These are phyloP conservation scores for Lactarius pseudohatsudake DNA, from an alignment of 768 basidiomycete genomes.

Conservation along the genomic window DNA sequence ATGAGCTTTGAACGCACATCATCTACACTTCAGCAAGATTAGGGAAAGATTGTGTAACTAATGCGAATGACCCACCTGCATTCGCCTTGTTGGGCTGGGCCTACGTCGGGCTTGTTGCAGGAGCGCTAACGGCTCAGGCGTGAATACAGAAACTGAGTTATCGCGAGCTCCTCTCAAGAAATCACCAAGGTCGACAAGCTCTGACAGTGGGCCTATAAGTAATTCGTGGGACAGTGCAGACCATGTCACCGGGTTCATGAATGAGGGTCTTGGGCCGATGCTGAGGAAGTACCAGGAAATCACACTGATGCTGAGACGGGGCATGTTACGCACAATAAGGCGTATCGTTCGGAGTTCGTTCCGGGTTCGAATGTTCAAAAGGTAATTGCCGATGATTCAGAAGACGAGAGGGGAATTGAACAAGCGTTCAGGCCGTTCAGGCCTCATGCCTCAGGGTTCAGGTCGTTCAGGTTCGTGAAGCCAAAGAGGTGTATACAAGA, in stretches of 20 bases:
- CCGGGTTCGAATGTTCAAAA: too few species aligned
- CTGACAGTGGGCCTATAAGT: constrained; percentile 33
- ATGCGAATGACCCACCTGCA: constrained; percentile 36
- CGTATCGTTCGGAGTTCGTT: too few species aligned
- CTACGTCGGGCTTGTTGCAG: constrained; percentile 10
- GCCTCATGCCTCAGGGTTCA: too few species aligned
- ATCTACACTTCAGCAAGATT: constrained; percentile 43
- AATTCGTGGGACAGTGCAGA: constrained; percentile 28
- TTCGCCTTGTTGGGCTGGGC: constrained; percentile 29
- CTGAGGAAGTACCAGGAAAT: background rate
- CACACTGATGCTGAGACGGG: background rate
- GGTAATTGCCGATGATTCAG: too few species aligned
- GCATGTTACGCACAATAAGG: too few species aligned
- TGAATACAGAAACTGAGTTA: background rate
- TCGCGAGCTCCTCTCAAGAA: constrained; percentile 32
- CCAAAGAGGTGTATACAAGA: too few species aligned
- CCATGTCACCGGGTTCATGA: constrained; percentile 9
- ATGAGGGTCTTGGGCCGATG: background rate
- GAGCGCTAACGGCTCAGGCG: background rate
- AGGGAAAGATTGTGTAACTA: constrained; percentile 7
- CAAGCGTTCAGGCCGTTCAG: too few species aligned
- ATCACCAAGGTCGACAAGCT: constrained; percentile 33
- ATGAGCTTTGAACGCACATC: constrained; percentile 49
- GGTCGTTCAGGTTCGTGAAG: too few species aligned
- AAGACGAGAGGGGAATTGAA: too few species aligned